A percentile compares a stretch with the other conserved stretches of the same genome.
phyloP scores from a whole-genome alignment of 1,139 yeast genomes.

The Yamadazyma membranifaciens region DNA sequence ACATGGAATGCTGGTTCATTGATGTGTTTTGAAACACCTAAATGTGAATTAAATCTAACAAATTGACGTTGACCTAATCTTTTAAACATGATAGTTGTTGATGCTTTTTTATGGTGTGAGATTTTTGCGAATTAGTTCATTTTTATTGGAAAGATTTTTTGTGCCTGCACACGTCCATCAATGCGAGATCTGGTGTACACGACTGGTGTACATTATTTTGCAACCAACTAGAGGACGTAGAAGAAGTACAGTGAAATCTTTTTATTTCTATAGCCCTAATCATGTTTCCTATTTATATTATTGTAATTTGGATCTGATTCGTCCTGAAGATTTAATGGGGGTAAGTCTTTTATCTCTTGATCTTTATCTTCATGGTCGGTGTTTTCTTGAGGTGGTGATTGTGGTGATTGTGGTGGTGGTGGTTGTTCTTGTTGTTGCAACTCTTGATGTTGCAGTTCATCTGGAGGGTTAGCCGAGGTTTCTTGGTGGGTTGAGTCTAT shows the following conservation, averaged over 20 bases:
- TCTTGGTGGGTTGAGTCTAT: background rate
- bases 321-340: background rate
- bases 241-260: no score
- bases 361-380: no score
- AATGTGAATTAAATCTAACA: conserved; percentile 43
- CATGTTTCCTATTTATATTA: background rate
- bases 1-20: conserved; percentile 37
- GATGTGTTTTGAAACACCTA: conserved; percentile 39
- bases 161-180: background rate
- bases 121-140: conserved; percentile 3
- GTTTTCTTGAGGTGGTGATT: background rate
- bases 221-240: no score
- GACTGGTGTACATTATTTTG: no score
- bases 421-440: background rate
- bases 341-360: background rate
- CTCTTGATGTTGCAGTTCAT: no score
- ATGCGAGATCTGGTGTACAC: no score
- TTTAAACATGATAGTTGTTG: conserved; percentile 27
- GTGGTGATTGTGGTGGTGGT: background rate
- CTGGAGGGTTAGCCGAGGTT: background rate
- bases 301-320: background rate
- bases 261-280: no score
- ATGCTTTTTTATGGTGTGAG: conserved; percentile 9
- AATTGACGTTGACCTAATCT: conserved; percentile 38
- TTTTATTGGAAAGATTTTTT: conserved; percentile 7